Evolutionary conservation across 202 grass and related monocot genomes (phyloP).

Genomic region (Brachypodium distachyon): DNA sequence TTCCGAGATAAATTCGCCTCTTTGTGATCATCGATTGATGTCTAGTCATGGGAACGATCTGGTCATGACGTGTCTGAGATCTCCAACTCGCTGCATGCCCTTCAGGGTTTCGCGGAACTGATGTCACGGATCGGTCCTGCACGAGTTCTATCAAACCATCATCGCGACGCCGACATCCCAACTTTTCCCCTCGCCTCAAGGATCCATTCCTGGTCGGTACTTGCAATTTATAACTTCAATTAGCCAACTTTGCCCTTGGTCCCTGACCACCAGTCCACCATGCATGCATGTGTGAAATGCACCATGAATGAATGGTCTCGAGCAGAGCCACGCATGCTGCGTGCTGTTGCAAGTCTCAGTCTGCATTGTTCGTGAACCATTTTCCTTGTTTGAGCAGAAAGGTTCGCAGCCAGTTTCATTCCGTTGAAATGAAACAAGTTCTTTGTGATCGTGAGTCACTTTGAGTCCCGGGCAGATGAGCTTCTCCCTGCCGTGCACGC

Average conservation of each 20-base stretch:
- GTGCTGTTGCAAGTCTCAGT: background rate
- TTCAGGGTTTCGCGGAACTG: background rate
- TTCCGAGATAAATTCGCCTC: background rate
- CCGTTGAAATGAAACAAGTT: too few relatives aligned
- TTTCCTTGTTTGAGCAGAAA: too few relatives aligned
- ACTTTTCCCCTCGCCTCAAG: background rate
- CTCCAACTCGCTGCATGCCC: background rate
- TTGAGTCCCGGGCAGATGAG: too few relatives aligned
- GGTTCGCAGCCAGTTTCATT: too few relatives aligned
- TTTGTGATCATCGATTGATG: background rate
- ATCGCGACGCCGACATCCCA: background rate
- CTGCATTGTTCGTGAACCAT: background rate
- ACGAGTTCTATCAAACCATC: background rate
- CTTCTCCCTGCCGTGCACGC: background rate
- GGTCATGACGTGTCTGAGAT: background rate
- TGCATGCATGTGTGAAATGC: background rate
- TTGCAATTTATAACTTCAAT: background rate
- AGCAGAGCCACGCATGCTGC: background rate
- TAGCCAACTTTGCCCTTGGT: background rate
- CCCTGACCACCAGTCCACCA: background rate
- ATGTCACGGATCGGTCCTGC: background rate
- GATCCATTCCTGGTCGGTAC: background rate
- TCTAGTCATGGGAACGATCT: background rate
- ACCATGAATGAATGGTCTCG: slow-evolving; percentile 2
- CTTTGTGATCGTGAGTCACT: too few relatives aligned